Evolutionary conservation across 1,139 yeast species (phyloP).

Genomic region (Taiozyma onychis): DNA sequence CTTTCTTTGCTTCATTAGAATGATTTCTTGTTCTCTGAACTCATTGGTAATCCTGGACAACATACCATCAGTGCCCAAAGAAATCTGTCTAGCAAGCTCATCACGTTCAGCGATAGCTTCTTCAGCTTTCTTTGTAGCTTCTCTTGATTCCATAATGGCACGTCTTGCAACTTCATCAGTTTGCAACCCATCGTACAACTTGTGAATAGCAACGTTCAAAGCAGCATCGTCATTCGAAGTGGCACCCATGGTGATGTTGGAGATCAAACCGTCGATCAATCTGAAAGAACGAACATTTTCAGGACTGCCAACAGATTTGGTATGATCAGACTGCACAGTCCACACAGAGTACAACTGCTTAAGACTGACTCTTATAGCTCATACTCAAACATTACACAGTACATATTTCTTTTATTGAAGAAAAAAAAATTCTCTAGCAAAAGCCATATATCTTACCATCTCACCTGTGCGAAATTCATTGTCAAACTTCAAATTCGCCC

Average conservation of each 20-base stretch:
- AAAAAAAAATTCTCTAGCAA: no score
- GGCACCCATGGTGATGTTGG: constrained; percentile 68
- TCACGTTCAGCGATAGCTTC: constrained; percentile 86
- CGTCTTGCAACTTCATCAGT: constrained; percentile 88
- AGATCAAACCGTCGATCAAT: constrained; percentile 75
- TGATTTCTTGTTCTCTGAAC: constrained; percentile 65
- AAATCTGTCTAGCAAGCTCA: constrained; percentile 63
- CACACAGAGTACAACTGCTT: no score
- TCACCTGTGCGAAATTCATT: no score
- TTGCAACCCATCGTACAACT: constrained; percentile 69
- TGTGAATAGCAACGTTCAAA: constrained; percentile 77
- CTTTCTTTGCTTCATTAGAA: constrained; percentile 61
- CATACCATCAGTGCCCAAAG: constrained; percentile 81
- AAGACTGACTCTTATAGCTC: no score
- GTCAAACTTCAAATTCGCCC: no score
- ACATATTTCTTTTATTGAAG: no score
- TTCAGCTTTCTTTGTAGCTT: constrained; percentile 61
- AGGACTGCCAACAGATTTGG: constrained; percentile 38
- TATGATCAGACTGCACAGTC: constrained; percentile 10
- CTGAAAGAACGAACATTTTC: constrained; percentile 64
- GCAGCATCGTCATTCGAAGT: constrained; percentile 66
- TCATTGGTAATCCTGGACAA: constrained; percentile 68
- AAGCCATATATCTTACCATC: no score
- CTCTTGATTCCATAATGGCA: constrained; percentile 70
- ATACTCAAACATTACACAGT: no score